Base-by-base conservation (phyloP, 768 basidiomycete species). In the Russula vinacea region DNA sequence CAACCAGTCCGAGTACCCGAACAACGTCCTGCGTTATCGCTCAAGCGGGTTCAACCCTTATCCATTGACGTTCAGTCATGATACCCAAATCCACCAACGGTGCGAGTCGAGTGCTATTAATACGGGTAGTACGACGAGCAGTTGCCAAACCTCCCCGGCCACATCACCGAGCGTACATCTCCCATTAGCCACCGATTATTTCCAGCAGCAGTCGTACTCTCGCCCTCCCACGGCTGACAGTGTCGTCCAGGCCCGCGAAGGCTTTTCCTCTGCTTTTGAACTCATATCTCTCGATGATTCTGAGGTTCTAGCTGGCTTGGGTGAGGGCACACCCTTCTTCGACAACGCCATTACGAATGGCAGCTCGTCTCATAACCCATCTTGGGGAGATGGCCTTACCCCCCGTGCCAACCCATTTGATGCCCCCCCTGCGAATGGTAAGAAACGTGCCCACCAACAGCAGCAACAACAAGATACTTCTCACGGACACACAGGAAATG, bases 231-330 rank as follows among this genome's bases (percentile, higher is more conserved):
- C 71, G 16, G 50, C 52, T n/a, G 56, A 49, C 58, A 62, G 33
- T 57, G 62, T 53, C 62, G 59, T 50, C 26, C 62, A 49, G 54
- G 75, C 66, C 45, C 73, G 55, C 35, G 66, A 62, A 32, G 72
- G 74, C 19, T 75, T 76, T 61, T 76, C 74, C 11, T 73, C 71
- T 42, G 86, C 85, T 1, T 91, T 92, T 71, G 90, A 88, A 9
- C 78, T 87, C 57, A 83, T 92, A 84, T 84, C 84, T n/a, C 79
- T 92, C 56, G 89, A 90, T 62, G 90, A 92, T 70, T 83, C 85
- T 1, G 81, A 81, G 59, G 84, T 86, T 9, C 78, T 90, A 42
- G 84, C 87, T 0, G 82, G 86, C 2, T 77, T 89, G 54, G 73
- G 72, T 4, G 86, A 87, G 62, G 82, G 79, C 66, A 78, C 81